Percentiles rank a stretch among this genome's conserved stretches.
Conservation (phyloP, 192 early-diverging fungal species). For the Mortierella antarctica region DNA sequence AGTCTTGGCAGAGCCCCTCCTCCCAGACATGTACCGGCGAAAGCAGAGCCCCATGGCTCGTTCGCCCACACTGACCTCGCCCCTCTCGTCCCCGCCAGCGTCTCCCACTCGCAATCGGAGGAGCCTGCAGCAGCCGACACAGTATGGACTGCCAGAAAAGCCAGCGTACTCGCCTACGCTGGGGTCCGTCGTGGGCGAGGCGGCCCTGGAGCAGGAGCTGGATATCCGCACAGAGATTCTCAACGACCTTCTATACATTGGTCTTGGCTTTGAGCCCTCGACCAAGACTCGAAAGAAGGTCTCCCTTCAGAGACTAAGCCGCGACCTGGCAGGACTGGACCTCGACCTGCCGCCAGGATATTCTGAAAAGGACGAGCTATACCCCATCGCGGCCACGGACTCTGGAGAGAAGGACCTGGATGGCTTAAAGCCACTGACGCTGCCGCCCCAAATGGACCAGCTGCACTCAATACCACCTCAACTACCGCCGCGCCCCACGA, state of each 20-base stretch:
- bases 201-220: constrained; percentile 6
- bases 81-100: constrained; percentile 26
- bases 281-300: constrained; percentile 23
- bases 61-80: constrained; percentile 1
- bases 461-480: constrained; percentile 9
- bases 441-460: background rate
- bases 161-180: constrained; percentile 11
- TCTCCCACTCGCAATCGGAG: constrained; percentile 29
- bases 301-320: constrained; percentile 7
- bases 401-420: background rate
- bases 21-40: constrained; percentile 17
- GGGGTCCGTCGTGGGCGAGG: background rate
- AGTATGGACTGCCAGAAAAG: constrained; percentile 6
- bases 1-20: constrained; percentile 40
- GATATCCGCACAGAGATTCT: constrained; percentile 49
- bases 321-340: constrained; percentile 19
- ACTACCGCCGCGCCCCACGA: constrained; percentile 17
- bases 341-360: constrained; percentile 32
- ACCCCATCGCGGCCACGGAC: constrained; percentile 17
- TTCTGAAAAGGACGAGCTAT: constrained; percentile 14
- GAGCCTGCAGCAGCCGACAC: constrained; percentile 15
- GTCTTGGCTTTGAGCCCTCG: constrained; percentile 50
- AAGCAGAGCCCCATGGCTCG: constrained; percentile 2
- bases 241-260: constrained; percentile 48
- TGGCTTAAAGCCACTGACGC: too few species aligned